phyloP scores from a whole-genome alignment of 2,329 filamentous ascomycete genomes.

The Diplodia intermedia region DNA sequence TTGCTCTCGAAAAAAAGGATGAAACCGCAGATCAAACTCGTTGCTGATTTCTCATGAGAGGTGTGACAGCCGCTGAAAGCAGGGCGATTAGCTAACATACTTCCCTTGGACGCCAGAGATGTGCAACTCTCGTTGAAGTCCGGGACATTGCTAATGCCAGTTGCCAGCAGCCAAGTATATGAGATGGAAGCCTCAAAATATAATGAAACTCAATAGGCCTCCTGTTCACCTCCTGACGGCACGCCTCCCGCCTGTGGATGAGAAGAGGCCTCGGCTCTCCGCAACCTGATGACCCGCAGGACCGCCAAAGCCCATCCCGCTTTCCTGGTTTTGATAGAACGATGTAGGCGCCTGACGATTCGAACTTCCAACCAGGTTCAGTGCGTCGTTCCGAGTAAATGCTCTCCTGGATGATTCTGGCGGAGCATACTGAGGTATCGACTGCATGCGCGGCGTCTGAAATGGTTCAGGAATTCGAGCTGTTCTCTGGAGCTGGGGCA shows the following conservation, averaged over 20 bases:
- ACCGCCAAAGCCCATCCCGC: background rate
- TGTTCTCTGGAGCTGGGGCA: background rate
- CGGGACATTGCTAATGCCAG: background rate
- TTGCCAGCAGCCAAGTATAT: background rate
- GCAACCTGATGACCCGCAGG: background rate
- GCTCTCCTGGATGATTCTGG: background rate
- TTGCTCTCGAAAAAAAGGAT: background rate
- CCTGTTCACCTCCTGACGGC: slow-evolving; percentile 20
- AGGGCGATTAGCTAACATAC: background rate
- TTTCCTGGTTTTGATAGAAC: slow-evolving; percentile 16
- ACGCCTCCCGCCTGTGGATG: slow-evolving; percentile 9
- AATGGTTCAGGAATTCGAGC: background rate
- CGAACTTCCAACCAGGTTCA: background rate
- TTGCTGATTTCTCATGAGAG: background rate
- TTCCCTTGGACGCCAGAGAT: background rate
- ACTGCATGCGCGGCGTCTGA: background rate
- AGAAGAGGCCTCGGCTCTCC: slow-evolving; percentile 14
- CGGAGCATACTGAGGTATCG: background rate
- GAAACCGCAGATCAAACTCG: background rate
- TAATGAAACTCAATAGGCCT: background rate
- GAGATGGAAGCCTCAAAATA: background rate
- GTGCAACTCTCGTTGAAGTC: background rate
- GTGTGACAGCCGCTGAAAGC: background rate
- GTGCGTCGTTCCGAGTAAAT: slow-evolving; percentile 8
- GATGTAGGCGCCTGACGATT: background rate